Percentiles rank a stretch among this genome's conserved stretches.
Conservation (phyloP, 2,329 filamentous ascomycete species). For the Xenosphaeropsis pyriputrescens region DNA sequence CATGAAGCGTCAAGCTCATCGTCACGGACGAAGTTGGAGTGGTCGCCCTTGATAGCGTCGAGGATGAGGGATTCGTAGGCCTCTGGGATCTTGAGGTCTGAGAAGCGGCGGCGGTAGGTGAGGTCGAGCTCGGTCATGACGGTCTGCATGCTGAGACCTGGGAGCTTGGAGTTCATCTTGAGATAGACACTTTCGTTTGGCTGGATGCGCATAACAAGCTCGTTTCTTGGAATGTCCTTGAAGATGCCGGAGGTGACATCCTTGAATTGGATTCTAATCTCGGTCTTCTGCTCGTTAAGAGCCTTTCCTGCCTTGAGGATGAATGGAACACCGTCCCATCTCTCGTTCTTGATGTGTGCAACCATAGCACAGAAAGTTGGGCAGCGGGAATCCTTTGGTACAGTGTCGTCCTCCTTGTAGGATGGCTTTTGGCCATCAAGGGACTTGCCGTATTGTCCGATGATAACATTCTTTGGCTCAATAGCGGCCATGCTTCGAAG, state of each 20-base stretch:
- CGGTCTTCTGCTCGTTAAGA: constrained; percentile 98
- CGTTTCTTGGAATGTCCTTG: constrained; percentile 98
- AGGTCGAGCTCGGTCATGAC: constrained; percentile 96
- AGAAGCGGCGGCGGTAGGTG: constrained; percentile 96
- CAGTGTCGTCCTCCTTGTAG: constrained; percentile 98
- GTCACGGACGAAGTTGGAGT: constrained; percentile 98
- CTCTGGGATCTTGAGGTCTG: constrained; percentile 97
- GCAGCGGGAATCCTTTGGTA: constrained; percentile 93
- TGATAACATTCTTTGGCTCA: constrained; percentile 99
- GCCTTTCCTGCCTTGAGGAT: constrained; percentile 99
- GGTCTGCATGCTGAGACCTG: constrained; percentile 97
- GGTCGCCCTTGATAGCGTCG: constrained; percentile 94
- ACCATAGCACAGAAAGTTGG: constrained; percentile 97
- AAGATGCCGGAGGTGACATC: constrained; percentile 99
- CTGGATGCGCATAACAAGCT: constrained; percentile 97
- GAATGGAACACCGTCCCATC: constrained; percentile 98
- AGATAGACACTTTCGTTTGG: constrained; percentile 99
- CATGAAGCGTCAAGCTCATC: constrained; percentile 95
- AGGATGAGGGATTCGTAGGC: constrained; percentile 96
- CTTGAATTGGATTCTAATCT: constrained; percentile 98
- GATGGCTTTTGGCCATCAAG: constrained; percentile 91
- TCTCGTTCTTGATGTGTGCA: constrained; percentile 98
- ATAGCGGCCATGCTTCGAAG: constrained; percentile 86
- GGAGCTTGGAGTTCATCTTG: constrained; percentile 99
- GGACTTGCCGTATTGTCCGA: constrained; percentile 94